Evolutionary conservation across 768 basidiomycete species (phyloP).

Genomic region (Mycena crocata): DNA sequence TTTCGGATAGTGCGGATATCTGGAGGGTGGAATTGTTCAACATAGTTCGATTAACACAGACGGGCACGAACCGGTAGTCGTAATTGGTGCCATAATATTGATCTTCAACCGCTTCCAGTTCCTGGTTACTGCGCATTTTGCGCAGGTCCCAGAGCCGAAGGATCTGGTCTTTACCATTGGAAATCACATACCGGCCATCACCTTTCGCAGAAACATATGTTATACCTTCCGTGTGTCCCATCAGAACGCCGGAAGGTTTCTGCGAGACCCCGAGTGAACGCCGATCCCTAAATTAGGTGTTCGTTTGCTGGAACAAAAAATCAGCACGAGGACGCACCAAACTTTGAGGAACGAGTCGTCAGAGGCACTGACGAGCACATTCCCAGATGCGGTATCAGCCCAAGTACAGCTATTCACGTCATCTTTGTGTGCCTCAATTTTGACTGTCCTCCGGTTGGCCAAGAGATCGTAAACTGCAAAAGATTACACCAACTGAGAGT

Average conservation of each 20-base stretch:
- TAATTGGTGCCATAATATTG: conserved; percentile 69
- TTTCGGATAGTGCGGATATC: conserved; percentile 74
- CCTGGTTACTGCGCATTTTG: conserved; percentile 84
- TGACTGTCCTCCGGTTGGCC: conserved; percentile 81
- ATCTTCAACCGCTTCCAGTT: conserved; percentile 67
- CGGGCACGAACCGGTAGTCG: conserved; percentile 81
- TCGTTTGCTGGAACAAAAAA: conserved; percentile 43
- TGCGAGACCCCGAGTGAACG: conserved; percentile 64
- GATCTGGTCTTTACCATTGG: conserved; percentile 96
- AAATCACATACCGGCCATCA: conserved; percentile 94
- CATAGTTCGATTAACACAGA: not conserved
- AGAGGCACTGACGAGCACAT: conserved; percentile 94
- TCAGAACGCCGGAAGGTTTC: conserved; percentile 92
- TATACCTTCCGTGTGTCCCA: conserved; percentile 96
- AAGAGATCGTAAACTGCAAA: conserved; percentile 89
- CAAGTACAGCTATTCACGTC: conserved; percentile 98
- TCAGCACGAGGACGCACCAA: conserved; percentile 74
- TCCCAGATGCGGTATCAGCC: conserved; percentile 93
- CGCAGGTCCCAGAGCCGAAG: conserved; percentile 94
- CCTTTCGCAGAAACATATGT: conserved; percentile 96
- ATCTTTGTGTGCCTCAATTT: conserved; percentile 86
- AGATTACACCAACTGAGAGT: conserved; percentile 13
- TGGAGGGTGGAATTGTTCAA: conserved; percentile 38
- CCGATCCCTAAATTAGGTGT: conserved; percentile 58
- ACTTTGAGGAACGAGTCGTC: conserved; percentile 96